Evolutionary conservation across 2,329 filamentous ascomycete species (phyloP).

Genomic region (Colletotrichum simmondsii): DNA sequence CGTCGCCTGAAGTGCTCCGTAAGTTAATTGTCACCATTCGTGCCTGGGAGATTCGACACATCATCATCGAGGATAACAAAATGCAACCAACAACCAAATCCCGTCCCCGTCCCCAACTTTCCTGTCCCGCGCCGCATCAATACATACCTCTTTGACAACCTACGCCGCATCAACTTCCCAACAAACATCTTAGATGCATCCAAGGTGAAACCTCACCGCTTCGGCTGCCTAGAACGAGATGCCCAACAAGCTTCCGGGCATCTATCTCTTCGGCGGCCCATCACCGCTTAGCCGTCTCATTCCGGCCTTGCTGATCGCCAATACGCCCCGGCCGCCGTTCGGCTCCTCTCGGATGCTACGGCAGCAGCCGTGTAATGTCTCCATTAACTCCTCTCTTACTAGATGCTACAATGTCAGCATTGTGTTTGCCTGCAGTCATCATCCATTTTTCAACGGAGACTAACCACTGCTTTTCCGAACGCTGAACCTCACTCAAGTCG

Average conservation of each 20-base stretch:
- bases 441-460: not conserved
- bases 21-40: not conserved
- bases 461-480: not conserved
- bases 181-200: not conserved
- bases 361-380: not conserved
- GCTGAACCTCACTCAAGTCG: not conserved
- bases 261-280: not conserved
- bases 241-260: not conserved
- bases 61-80: not conserved
- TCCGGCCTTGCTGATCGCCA: not conserved
- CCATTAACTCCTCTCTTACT: not conserved
- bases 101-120: not conserved
- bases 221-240: not conserved
- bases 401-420: not conserved
- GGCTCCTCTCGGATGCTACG: not conserved
- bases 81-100: not conserved
- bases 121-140: not conserved
- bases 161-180: not conserved
- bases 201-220: not conserved
- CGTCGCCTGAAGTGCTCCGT: not conserved
- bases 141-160: not conserved
- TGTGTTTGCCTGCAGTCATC: not conserved
- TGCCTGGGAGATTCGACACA: not conserved
- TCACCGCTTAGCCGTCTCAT: not conserved
- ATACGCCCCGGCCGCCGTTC: not conserved